A percentile compares a stretch with the other conserved stretches of the same genome.
phyloP scores from a whole-genome alignment of 768 basidiomycete species.

The Lentinula guzmanii region DNA sequence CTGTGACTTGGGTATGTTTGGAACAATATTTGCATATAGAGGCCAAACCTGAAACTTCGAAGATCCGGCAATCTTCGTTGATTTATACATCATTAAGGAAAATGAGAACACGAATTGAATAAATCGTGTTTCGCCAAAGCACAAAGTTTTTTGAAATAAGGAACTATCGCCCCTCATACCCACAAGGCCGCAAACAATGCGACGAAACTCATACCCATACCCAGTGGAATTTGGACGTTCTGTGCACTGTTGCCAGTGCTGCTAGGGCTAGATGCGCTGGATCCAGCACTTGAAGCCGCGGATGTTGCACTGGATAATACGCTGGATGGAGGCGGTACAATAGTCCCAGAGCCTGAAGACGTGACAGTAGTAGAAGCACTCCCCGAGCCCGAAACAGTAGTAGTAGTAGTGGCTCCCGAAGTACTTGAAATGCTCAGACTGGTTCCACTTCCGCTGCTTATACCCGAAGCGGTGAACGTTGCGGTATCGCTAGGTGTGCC shows the following conservation, averaged over 20 bases:
- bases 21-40: too few species aligned
- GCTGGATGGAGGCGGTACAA: slow-evolving; percentile 12
- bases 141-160: too few species aligned
- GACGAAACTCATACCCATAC: background rate
- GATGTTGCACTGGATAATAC: slow-evolving; percentile 6
- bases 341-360: background rate
- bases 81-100: too few species aligned
- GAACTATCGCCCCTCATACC: background rate
- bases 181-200: background rate
- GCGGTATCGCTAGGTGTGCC: background rate
- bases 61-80: too few species aligned
- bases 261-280: background rate
- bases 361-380: background rate
- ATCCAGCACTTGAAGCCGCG: background rate
- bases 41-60: too few species aligned
- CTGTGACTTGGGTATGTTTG: too few species aligned
- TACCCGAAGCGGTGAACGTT: background rate
- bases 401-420: background rate
- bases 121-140: too few species aligned
- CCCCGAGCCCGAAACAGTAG: background rate
- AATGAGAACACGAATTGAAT: too few species aligned
- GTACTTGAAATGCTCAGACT: background rate
- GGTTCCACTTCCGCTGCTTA: slow-evolving; percentile 1
- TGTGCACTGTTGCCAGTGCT: slow-evolving; percentile 10
- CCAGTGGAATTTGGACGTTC: background rate